phyloP scores from a whole-genome alignment of 169 alveolate species.

The Besnoitia besnoiti region DNA sequence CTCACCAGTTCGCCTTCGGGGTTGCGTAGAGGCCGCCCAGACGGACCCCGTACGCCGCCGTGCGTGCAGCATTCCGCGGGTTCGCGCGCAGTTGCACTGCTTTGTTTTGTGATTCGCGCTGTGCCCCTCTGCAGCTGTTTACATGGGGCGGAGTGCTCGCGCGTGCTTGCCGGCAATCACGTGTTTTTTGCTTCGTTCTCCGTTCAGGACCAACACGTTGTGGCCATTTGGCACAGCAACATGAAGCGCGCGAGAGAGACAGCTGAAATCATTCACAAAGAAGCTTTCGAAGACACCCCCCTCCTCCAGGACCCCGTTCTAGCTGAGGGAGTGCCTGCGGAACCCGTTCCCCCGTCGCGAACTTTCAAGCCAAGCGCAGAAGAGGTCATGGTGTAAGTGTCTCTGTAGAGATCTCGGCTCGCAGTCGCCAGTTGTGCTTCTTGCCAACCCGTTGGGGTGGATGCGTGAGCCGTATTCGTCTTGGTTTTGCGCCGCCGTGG shows the following conservation, averaged over 20 bases:
- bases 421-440: no score
- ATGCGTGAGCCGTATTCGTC: no score
- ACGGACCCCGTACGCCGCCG: no score
- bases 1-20: no score
- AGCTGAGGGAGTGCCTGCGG: slow-evolving; percentile 32
- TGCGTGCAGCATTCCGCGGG: no score
- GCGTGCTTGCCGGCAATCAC: not conserved
- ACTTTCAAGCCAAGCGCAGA: not conserved
- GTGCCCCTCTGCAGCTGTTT: not conserved
- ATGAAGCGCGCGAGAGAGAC: slow-evolving; percentile 37
- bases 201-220: not conserved
- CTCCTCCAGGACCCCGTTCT: slow-evolving; percentile 7
- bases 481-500: no score
- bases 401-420: no score
- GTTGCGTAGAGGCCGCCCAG: no score
- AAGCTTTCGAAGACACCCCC: not conserved
- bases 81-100: no score
- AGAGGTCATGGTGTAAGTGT: not conserved
- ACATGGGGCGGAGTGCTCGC: not conserved
- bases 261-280: not conserved
- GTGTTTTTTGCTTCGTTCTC: not conserved
- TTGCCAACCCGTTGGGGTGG: no score
- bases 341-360: slow-evolving; percentile 10
- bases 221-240: slow-evolving; percentile 17
- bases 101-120: no score